phyloP scores from a whole-genome alignment of 208 protist species.

The Borovskyia barvae region DNA sequence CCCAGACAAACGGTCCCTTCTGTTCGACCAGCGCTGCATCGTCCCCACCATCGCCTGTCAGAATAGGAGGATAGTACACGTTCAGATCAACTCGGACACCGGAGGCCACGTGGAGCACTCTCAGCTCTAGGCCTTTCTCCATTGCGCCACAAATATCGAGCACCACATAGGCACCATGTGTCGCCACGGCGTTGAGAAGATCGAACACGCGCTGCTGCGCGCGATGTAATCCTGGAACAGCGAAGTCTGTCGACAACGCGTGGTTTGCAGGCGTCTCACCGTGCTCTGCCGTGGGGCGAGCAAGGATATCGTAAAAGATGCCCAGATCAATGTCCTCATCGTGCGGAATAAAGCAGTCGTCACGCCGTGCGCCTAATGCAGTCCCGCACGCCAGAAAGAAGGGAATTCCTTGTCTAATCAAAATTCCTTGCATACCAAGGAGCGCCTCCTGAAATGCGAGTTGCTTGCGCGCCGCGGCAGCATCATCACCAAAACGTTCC shows the following conservation, averaged over 20 bases:
- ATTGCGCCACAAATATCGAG: slow-evolving; percentile 81
- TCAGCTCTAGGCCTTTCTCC: slow-evolving; percentile 72
- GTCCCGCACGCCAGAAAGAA: slow-evolving; percentile 88
- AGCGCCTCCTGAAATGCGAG: slow-evolving; percentile 62
- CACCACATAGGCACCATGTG: slow-evolving; percentile 37
- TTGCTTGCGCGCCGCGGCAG: slow-evolving; percentile 36
- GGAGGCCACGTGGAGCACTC: slow-evolving; percentile 61
- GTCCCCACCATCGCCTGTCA: not conserved
- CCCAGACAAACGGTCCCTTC: slow-evolving; percentile 71
- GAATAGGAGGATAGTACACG: slow-evolving; percentile 72
- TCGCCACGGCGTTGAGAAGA: slow-evolving; percentile 27
- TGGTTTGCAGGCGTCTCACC: not conserved
- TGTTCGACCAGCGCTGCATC: slow-evolving; percentile 26
- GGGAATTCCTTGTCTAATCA: slow-evolving; percentile 17
- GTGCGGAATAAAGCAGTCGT: slow-evolving; percentile 81
- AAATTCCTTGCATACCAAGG: slow-evolving; percentile 42
- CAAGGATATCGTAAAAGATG: slow-evolving; percentile 54
- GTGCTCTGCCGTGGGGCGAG: not conserved
- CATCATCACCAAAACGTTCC: not conserved
- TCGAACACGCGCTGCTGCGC: slow-evolving; percentile 22
- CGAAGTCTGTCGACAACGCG: not conserved
- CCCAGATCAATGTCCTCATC: slow-evolving; percentile 90
- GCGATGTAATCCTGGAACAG: not conserved
- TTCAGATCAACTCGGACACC: slow-evolving; percentile 80
- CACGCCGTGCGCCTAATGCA: slow-evolving; percentile 73